Base-by-base conservation (phyloP, 2,329 filamentous ascomycete species). In the Fusarium transvaalense region DNA sequence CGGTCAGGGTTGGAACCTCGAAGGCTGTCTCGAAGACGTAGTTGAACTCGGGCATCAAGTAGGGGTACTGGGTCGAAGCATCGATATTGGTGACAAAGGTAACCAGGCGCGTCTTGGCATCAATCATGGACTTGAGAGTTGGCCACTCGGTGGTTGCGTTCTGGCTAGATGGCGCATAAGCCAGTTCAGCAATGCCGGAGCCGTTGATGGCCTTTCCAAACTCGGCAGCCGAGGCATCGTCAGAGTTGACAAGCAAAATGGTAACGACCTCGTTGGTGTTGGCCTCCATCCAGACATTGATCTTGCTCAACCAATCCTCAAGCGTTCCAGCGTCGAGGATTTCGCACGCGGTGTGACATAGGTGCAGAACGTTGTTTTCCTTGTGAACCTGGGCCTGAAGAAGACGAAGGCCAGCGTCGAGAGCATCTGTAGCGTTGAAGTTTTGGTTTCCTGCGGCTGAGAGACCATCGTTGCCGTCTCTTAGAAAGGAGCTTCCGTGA, bases 211-310 rank as follows among this genome's bases (percentile, higher is more conserved):
- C 81, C 5, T 78, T 68, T 54, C 83, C 85, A 41, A 92, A 86
- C 7, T 86, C 82, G 1, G 84, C 76, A 9, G 86, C 84, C 1
- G 82, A 77, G 23, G 86, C 85, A 47, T 84, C 79, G 77, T 91
- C 89, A 5, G 87, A 87, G 81, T 93, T 93, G 72, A 93, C 91
- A 41, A 93, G 82, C 25, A 94, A 78, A 15, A 94, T 76, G 6
- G 92, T 94, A 23, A 94, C 88, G 19, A 94, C 91, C 61, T 94
- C 92, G 80, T 91, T 89, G 6, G 88, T 84, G 78, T 94, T 89
- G 17, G 76, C 76, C 74, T 89, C 86, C 81, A 94, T 84, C 92
- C 92, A 94, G 15, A 75, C 77, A 74, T 88, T 89, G 76, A 94
- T 87, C 19, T 83, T 79, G 4, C 75, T 74, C 29, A 94, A 82